Conservation (phyloP, 371 early-diverging fungal genomes). For the Rhizopus stolonifer region DNA sequence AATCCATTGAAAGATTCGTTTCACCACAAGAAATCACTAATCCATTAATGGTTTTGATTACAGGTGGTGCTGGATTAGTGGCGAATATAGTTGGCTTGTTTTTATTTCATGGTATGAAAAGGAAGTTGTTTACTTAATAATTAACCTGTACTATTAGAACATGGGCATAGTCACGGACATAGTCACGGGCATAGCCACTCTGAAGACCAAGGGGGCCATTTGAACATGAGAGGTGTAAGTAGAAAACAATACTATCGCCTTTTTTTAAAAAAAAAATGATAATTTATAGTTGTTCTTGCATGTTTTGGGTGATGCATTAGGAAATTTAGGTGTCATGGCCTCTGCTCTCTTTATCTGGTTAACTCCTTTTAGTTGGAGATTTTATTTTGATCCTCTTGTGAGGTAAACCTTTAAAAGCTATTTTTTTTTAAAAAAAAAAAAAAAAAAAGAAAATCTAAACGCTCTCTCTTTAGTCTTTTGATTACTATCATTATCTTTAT, state of each 20-base stretch:
- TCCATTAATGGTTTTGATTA: slow-evolving; percentile 78
- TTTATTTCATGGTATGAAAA: slow-evolving; percentile 67
- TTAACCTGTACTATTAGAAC: slow-evolving; percentile 13
- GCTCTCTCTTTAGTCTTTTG: slow-evolving; percentile 26
- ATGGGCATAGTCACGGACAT: slow-evolving; percentile 29
- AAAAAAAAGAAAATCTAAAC: too few species aligned
- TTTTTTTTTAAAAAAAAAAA: neutral
- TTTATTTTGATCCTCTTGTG: slow-evolving; percentile 77
- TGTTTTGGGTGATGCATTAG: slow-evolving; percentile 93
- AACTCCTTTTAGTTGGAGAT: slow-evolving; percentile 63
- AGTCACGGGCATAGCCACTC: slow-evolving; percentile 32
- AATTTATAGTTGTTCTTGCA: slow-evolving; percentile 77
- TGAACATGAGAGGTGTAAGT: slow-evolving; percentile 85
- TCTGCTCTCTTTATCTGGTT: slow-evolving; percentile 82
- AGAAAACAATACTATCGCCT: neutral
- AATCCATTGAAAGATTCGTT: slow-evolving; percentile 86
- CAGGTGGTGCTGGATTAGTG: slow-evolving; percentile 80
- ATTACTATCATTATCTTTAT: slow-evolving; percentile 42
- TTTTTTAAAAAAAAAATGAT: neutral
- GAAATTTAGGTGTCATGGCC: slow-evolving; percentile 88
- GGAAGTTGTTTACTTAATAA: neutral
- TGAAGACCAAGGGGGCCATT: slow-evolving; percentile 41
- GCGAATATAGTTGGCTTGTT: slow-evolving; percentile 83
- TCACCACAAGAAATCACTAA: slow-evolving; percentile 64
- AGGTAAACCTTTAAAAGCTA: slow-evolving; percentile 22